Evolutionary conservation across 177 flowering plant species (phyloP), one percentile per base, ranked within the genome.

Genomic region (Vitis hybrid): DNA sequence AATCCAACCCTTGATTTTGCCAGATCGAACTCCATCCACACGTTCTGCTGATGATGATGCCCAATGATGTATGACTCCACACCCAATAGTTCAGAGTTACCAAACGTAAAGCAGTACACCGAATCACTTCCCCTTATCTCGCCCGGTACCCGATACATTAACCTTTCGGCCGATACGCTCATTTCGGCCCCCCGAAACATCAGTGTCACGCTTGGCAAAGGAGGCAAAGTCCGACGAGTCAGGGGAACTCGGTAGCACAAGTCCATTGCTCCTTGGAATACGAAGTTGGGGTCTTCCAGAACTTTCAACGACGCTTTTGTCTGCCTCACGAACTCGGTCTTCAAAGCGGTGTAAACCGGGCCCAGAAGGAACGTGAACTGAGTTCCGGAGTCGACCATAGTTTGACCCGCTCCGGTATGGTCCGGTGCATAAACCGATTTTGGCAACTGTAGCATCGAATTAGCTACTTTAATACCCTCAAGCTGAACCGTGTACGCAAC

Each of bases 381-480:
- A 18, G 98, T 90, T 0, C 98, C 98, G 51, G 97, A 90, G 74
- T 93, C 98, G 2, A 93, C 88, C 98, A 91, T 93, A 11, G 98
- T 91, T 61, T 93, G 98, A 58, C 98, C 97, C 17, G 98, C 97
- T 4, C 97, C 97, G 50, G 94, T 91, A 59, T 91, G 97, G 72
- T 93, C 97, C 60, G 98, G 97, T 56, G 67, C 83, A 72, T 86
- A 85, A 1, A 78, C 82, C 14, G 91, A 83, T 68, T 84, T 87
- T 10, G 93, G 91, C 12, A 93, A 60, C 10, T 71, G 66, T 2
- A 93, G 72, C 9, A 81, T 7, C 51, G 70, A 83, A 3, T 48
- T 62, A 8, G 78, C 56, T 9, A 91, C 95, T 62, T 70, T 82
- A 6, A 93, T 89, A 30, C 94, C 97, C 50, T 86, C 89, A 0